Percentiles rank a stretch among this genome's conserved stretches.
Evolutionary conservation across 2,329 filamentous ascomycete genomes (phyloP).

Genomic region (Aspergillus piperis): DNA sequence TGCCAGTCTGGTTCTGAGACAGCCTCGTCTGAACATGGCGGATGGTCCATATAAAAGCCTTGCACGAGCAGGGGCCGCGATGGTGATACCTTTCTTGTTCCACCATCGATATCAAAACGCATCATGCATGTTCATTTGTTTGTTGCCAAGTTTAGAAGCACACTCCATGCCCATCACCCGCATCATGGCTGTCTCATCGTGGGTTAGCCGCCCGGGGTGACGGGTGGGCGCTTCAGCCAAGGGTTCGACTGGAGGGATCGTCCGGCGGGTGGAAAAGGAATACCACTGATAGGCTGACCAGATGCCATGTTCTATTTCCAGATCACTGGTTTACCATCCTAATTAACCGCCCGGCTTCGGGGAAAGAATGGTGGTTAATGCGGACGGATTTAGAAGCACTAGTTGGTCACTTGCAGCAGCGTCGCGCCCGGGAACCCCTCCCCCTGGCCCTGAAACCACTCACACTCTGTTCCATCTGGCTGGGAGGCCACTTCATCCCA

Average conservation of each 20-base stretch:
- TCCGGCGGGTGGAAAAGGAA: neutral
- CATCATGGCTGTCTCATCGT: too few relatives aligned
- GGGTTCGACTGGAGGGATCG: neutral
- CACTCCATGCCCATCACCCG: neutral
- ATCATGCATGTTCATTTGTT: neutral
- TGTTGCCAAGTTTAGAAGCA: constrained; percentile 16
- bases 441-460: constrained; percentile 1
- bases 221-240: neutral
- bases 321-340: neutral
- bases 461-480: neutral
- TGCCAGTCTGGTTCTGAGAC: neutral
- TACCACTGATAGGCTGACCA: neutral
- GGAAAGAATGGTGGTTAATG: neutral
- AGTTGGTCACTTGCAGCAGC: constrained; percentile 1
- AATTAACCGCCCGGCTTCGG: neutral
- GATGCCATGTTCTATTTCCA: neutral
- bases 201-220: constrained; percentile 5
- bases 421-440: constrained; percentile 4
- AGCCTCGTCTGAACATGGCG: neutral
- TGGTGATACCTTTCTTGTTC: constrained; percentile 6
- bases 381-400: constrained; percentile 16
- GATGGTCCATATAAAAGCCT: constrained; percentile 11
- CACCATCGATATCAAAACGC: neutral
- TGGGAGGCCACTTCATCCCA: neutral
- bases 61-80: neutral